Conservation (phyloP, 192 early-diverging fungal genomes). For the Chytriomyces sp. region DNA sequence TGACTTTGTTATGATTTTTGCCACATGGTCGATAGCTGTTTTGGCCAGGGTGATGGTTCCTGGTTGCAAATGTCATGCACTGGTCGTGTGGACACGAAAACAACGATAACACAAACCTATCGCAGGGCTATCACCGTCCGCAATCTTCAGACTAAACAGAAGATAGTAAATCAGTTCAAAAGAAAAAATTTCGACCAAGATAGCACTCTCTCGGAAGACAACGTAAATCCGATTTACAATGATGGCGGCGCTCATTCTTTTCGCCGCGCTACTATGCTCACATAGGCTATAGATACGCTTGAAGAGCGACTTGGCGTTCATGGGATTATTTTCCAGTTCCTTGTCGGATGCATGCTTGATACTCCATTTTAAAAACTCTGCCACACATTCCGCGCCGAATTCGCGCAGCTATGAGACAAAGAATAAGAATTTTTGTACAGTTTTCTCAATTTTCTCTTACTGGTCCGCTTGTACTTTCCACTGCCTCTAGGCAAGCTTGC, state of each 20-base stretch:
- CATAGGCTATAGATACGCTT: slow-evolving; percentile 68
- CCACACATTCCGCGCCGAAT: slow-evolving; percentile 72
- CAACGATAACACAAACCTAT: slow-evolving; percentile 42
- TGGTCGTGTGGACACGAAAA: too few species aligned
- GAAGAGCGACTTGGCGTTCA: slow-evolving; percentile 71
- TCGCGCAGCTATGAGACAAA: slow-evolving; percentile 61
- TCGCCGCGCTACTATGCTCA: slow-evolving; percentile 60
- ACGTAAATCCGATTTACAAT: slow-evolving; percentile 74
- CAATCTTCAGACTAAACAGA: slow-evolving; percentile 60
- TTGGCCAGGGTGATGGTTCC: slow-evolving; percentile 59
- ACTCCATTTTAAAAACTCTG: slow-evolving; percentile 76
- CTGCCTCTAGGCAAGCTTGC: slow-evolving; percentile 69
- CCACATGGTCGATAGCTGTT: slow-evolving; percentile 57
- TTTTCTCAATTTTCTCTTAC: slow-evolving; percentile 23
- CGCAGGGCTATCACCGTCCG: slow-evolving; percentile 62
- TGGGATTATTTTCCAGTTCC: slow-evolving; percentile 52
- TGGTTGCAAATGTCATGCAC: too few species aligned
- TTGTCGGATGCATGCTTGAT: slow-evolving; percentile 65
- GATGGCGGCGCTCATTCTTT: slow-evolving; percentile 69
- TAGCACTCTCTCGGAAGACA: slow-evolving; percentile 64
- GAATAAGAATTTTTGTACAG: slow-evolving; percentile 43
- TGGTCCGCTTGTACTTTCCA: slow-evolving; percentile 33
- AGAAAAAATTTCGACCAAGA: slow-evolving; percentile 66
- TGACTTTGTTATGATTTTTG: slow-evolving; percentile 62
- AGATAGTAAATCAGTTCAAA: slow-evolving; percentile 72